Evolutionary conservation across 768 basidiomycete genomes (phyloP), one percentile per base, ranked within the genome.

Genomic region (Jaapia argillacea): DNA sequence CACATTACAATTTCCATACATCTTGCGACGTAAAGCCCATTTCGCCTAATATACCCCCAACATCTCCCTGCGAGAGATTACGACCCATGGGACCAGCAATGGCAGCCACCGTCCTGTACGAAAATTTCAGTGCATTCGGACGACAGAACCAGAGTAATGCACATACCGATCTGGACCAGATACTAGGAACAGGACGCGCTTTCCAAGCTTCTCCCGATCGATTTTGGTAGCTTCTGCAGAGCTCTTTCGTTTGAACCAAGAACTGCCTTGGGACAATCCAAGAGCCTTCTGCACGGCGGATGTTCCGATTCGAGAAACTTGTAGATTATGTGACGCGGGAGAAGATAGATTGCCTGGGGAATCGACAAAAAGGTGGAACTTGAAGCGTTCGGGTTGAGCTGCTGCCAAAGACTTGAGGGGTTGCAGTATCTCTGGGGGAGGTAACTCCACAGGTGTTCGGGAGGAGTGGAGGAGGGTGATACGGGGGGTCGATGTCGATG

Each of bases 101-200:
- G 7, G 79, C 72, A 39, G 58, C 64, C 40, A 89, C 69, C 88
- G 90, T 88, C 39, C 87, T 90, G 52, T 6, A 45, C 40, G 5
- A 21, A 31, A 45, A 25, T 44, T 45, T 26, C 28, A 43, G 38
- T 18, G 42, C 27, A 25, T 46, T 46, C 41, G 23, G 35, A 35
- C 24, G 28, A 16, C 4, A 27, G 25, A 27, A 24, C 46, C 46
- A 38, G 18, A 42, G 33, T 26, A 49, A 27, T 43, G 45, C 21
- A 60, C 81, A 54, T 59, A 89, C 88, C 71, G 70, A 48, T 89
- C 83, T n/a, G 88, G 89, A 22, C 88, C 88, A 59, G 85, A 91
- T 3, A 91, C 74, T 10, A 91, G 60, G 55, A 90, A 82, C 44
- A 90, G 56, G 4, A 69, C 61, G 36, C 64, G 74, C 51, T 67